Percentiles rank a stretch among this genome's conserved stretches.
phyloP scores from a whole-genome alignment of 495 filamentous ascomycete species.

The Neurospora discreta region DNA sequence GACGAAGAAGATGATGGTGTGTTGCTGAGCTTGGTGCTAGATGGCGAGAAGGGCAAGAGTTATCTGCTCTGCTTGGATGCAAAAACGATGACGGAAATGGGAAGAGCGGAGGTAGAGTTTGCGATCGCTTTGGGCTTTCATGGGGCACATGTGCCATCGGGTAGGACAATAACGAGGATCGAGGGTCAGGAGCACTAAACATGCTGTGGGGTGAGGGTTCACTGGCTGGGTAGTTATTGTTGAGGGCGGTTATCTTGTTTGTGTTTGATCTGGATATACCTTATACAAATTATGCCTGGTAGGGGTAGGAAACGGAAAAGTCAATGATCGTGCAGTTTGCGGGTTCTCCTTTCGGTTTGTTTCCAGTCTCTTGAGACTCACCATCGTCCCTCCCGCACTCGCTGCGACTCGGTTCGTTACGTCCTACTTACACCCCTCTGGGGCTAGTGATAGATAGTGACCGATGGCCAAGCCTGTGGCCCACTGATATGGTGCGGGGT shows the following conservation, averaged over 20 bases:
- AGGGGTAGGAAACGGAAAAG: not conserved
- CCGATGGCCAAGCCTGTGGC: not conserved
- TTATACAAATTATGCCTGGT: not conserved
- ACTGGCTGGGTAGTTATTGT: not conserved
- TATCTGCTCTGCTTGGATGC: slow-evolving; percentile 65
- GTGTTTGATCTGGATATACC: not conserved
- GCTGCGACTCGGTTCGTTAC: not conserved
- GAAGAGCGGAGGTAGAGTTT: slow-evolving; percentile 50
- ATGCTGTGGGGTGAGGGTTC: not conserved
- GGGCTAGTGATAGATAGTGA: not conserved
- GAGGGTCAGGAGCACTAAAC: not conserved
- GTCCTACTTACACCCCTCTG: not conserved
- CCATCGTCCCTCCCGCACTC: not conserved
- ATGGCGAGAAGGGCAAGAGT: slow-evolving; percentile 49
- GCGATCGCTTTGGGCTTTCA: slow-evolving; percentile 63
- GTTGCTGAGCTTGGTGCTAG: slow-evolving; percentile 58
- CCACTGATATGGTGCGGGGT: not conserved
- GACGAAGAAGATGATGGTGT: slow-evolving; percentile 60
- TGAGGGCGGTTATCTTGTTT: not conserved
- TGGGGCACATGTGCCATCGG: slow-evolving; percentile 38
- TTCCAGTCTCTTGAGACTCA: not conserved
- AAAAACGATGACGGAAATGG: slow-evolving; percentile 50
- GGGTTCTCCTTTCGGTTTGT: not conserved
- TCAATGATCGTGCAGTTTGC: not conserved
- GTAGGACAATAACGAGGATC: not conserved